Conservation (phyloP, 1,284 basidiomycete species). For the Athelia psychrophila region DNA sequence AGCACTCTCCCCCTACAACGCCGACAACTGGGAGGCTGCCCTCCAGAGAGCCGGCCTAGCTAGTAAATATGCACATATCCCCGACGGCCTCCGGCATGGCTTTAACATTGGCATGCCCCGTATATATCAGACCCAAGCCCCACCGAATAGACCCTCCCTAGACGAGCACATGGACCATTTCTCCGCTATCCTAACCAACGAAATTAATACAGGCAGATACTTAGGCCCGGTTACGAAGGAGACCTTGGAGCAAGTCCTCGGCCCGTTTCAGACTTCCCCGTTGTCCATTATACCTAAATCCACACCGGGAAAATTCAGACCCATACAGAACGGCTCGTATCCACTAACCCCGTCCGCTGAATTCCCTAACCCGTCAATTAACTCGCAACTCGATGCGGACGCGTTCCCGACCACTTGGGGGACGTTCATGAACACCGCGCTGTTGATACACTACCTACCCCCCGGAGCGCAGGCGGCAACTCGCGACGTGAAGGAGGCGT, state of each 20-base stretch:
- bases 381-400: neutral
- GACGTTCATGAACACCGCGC: slow-evolving; percentile 5
- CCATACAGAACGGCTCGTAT: slow-evolving; percentile 10
- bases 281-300: neutral
- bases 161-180: neutral
- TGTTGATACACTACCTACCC: neutral
- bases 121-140: neutral
- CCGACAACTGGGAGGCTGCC: too few relatives aligned
- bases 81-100: too few relatives aligned
- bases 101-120: neutral
- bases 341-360: neutral
- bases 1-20: too few relatives aligned
- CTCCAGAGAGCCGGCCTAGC: too few relatives aligned
- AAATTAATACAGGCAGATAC: neutral
- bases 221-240: neutral
- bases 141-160: neutral
- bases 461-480: neutral
- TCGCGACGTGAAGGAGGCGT: neutral
- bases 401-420: slow-evolving; percentile 7
- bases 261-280: neutral
- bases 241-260: neutral
- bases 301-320: slow-evolving; percentile 3
- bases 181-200: neutral
- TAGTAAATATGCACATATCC: too few relatives aligned
- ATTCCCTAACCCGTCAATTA: neutral